phyloP scores from a whole-genome alignment of 139 green algal genomes.

The Chlamydomonas sp. region DNA sequence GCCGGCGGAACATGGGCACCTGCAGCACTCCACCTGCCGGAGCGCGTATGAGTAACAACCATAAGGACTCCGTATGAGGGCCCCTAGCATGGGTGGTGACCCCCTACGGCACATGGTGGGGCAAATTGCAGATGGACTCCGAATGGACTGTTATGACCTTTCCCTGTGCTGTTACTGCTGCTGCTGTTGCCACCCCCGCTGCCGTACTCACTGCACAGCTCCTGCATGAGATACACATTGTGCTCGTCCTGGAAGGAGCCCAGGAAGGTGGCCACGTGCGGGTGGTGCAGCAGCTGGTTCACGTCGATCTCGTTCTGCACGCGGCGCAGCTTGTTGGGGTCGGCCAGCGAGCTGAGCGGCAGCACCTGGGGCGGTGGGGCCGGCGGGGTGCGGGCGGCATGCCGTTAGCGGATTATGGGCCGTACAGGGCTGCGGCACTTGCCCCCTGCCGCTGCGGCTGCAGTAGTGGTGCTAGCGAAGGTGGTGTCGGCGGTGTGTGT shows the following conservation, averaged over 20 bases:
- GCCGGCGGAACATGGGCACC: no score
- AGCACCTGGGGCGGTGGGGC: conserved; percentile 10
- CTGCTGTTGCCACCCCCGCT: no score
- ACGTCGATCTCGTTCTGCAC: conserved; percentile 42
- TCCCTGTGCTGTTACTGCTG: no score
- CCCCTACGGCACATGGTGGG: no score
- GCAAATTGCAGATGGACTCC: no score
- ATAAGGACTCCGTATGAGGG: no score
- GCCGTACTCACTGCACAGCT: conserved; percentile 37
- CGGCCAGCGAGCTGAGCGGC: conserved; percentile 26
- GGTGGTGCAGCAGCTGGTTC: conserved; percentile 41
- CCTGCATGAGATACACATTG: conserved; percentile 39
- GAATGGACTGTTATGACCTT: no score
- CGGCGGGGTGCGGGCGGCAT: not conserved
- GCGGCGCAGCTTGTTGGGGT: conserved; percentile 27
- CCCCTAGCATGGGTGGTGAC: no score
- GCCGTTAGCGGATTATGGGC: no score
- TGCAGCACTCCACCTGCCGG: no score
- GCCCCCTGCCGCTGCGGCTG: no score
- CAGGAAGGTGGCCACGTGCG: conserved; percentile 28
- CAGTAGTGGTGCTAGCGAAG: not conserved
- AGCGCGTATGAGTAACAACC: no score
- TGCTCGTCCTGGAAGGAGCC: conserved; percentile 40
- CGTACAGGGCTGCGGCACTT: not conserved
- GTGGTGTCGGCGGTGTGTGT: not conserved